Conservation (phyloP, 1,139 yeast species). For the Geotrichum carabidarum region DNA sequence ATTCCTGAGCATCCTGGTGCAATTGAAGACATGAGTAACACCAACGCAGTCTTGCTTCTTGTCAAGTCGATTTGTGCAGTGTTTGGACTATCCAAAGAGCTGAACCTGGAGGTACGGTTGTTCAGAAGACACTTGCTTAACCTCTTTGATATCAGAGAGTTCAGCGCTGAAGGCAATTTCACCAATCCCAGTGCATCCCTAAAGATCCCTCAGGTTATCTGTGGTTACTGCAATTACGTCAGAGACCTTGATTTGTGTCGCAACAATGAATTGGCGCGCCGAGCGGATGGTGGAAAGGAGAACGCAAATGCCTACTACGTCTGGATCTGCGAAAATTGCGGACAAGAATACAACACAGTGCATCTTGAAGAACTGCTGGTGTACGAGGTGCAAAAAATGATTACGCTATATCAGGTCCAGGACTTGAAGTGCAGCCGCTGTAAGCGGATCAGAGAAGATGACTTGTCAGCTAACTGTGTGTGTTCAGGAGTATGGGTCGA, state of each 20-base stretch:
- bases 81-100: slow-evolving; percentile 57
- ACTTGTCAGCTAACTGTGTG: slow-evolving; percentile 68
- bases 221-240: slow-evolving; percentile 72
- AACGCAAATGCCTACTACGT: slow-evolving; percentile 29
- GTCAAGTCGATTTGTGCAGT: slow-evolving; percentile 74
- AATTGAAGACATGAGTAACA: slow-evolving; percentile 24
- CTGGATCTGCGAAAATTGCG: slow-evolving; percentile 72
- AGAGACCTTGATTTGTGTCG: slow-evolving; percentile 80
- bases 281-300: slow-evolving; percentile 3
- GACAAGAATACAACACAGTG: slow-evolving; percentile 56
- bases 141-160: slow-evolving; percentile 76
- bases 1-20: slow-evolving; percentile 12
- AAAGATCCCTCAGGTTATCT: slow-evolving; percentile 60
- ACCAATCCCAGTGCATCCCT: slow-evolving; percentile 70
- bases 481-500: slow-evolving; percentile 87
- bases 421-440: slow-evolving; percentile 81
- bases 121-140: slow-evolving; percentile 69
- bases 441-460: slow-evolving; percentile 57
- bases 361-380: slow-evolving; percentile 76
- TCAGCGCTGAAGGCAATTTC: slow-evolving; percentile 72
- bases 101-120: slow-evolving; percentile 67
- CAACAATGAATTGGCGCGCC: slow-evolving; percentile 38
- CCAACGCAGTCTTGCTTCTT: slow-evolving; percentile 71
- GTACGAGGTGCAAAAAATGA: slow-evolving; percentile 51
- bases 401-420: slow-evolving; percentile 66